Evolutionary conservation across 495 filamentous ascomycete genomes (phyloP), one percentile per base, ranked within the genome.

Genomic region (Penicillium canariense): DNA sequence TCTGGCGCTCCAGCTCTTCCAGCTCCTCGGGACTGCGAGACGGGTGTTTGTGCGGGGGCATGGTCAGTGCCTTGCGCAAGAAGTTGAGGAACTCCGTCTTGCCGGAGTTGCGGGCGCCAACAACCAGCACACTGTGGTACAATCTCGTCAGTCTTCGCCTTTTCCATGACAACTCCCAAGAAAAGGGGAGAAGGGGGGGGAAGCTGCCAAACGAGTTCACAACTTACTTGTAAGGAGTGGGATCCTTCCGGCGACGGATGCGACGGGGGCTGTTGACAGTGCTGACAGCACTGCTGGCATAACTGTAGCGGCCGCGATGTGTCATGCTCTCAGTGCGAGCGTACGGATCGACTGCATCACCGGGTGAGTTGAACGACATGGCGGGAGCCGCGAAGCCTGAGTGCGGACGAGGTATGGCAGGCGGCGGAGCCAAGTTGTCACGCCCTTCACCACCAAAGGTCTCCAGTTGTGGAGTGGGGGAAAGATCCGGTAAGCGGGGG

Each of bases 11-110:
- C 8, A 68, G 56, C 28, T 73, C 71, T 36, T 86, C 79, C 32
- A 79, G 67, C 36, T 76, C 71, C 5, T 79, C 74, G 3, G 82
- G 77, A 54, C 74, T 69, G 52, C 84, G 81, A n/a, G 67, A 70
- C 22, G 75, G 75, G 51, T 77, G 76, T 71, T 93, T 93, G 73
- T 91, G 89, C 2, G 85, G 66, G 35, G 91, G 91, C 44, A 91
- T 77, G 32, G 87, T 85, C 42, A 98, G 80, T 1, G 93, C 84
- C 38, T 82, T 87, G 67, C 88, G 88, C 49, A 98, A 87, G 72
- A 97, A 97, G 61, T 96, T 89, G 71, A 98, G 86, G 76, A 98
- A 97, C 20, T 90, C 95, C 10, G 91, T 95, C 77, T 98, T 98
- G 65, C 94, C 94, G 14, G 88, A 92, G 65, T 87, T 90, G 51